Evolutionary conservation across 148 eudicot species (phyloP).

Genomic region (Selenicereus undatus): DNA sequence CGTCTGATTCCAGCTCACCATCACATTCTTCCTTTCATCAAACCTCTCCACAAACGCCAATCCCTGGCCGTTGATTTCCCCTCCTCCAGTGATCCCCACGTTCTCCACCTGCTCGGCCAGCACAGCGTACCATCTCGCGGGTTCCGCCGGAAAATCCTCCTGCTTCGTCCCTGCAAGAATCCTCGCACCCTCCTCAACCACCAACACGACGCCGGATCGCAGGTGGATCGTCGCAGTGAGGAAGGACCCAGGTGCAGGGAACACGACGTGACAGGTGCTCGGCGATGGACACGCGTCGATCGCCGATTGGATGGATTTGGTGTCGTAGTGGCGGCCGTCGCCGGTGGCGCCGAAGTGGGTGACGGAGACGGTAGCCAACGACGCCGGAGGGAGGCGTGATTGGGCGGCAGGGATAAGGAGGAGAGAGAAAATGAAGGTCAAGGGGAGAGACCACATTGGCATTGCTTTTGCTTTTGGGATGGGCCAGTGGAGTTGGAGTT

Average conservation of each 20-base stretch:
- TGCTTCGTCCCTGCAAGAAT: slow-evolving; percentile 63
- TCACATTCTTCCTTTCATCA: slow-evolving; percentile 87
- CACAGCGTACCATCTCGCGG: slow-evolving; percentile 69
- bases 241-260: slow-evolving; percentile 64
- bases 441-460: slow-evolving; percentile 13
- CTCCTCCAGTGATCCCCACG: slow-evolving; percentile 90
- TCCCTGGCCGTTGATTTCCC: slow-evolving; percentile 91
- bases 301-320: slow-evolving; percentile 72
- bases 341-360: slow-evolving; percentile 72
- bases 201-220: slow-evolving; percentile 65
- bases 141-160: slow-evolving; percentile 56
- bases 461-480: slow-evolving; percentile 6
- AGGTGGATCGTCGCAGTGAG: slow-evolving; percentile 67
- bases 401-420: slow-evolving; percentile 38
- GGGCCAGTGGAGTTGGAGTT: not conserved
- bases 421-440: slow-evolving; percentile 31
- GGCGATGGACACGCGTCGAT: slow-evolving; percentile 66
- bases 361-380: slow-evolving; percentile 47
- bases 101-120: slow-evolving; percentile 72
- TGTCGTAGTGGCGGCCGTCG: slow-evolving; percentile 67
- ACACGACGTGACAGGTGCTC: slow-evolving; percentile 53
- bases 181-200: slow-evolving; percentile 44
- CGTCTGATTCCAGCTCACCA: slow-evolving; percentile 92
- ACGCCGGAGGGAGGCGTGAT: not conserved
- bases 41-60: slow-evolving; percentile 64